phyloP scores from a whole-genome alignment of 148 eudicot species.

The Salicornia ramosissima region DNA sequence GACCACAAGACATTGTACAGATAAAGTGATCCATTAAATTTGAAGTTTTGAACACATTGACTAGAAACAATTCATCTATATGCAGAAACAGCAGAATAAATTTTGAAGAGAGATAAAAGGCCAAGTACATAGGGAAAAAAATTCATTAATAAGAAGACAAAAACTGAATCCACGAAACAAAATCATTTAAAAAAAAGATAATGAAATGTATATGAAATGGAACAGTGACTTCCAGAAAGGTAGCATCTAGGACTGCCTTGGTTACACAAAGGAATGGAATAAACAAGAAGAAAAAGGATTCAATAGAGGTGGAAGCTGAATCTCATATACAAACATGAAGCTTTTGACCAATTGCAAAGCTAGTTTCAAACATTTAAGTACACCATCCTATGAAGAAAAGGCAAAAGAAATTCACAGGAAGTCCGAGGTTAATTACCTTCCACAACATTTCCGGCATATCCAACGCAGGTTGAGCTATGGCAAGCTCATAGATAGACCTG shows the following conservation, averaged over 20 bases:
- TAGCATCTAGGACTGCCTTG: neutral
- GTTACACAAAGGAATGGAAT: neutral
- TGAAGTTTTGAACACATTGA: constrained; percentile 6
- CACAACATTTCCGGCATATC: constrained; percentile 93
- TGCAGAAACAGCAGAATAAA: neutral
- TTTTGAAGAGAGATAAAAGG: neutral
- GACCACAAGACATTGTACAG: neutral
- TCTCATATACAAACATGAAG: neutral
- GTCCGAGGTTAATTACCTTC: constrained; percentile 52
- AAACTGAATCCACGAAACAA: neutral
- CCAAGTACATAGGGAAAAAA: too few species aligned
- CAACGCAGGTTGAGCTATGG: constrained; percentile 86
- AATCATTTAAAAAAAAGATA: neutral
- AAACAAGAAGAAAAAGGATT: neutral
- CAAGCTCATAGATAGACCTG: constrained; percentile 84
- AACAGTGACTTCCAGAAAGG: neutral
- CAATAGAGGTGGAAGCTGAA: neutral
- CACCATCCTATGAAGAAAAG: too few species aligned
- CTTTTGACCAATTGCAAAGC: neutral
- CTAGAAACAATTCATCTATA: neutral
- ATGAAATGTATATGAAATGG: neutral
- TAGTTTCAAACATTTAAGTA: neutral
- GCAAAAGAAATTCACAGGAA: neutral
- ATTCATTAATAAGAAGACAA: neutral
- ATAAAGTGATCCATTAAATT: too few species aligned